phyloP scores from a whole-genome alignment of 2,329 filamentous ascomycete species.

The Neurospora sp. region DNA sequence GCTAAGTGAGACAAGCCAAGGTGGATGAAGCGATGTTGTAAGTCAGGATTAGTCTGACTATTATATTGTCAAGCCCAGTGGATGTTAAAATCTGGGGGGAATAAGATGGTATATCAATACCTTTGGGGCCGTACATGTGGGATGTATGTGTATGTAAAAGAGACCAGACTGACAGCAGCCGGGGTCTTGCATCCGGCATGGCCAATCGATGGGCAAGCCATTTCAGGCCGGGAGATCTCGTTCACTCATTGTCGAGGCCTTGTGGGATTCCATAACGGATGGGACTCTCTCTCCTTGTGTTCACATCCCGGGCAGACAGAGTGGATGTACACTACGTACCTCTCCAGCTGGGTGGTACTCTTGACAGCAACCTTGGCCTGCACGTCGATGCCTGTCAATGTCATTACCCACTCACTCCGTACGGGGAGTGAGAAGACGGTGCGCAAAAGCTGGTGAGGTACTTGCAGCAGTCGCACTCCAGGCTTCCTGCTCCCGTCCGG shows the following conservation, averaged over 20 bases:
- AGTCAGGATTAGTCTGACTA: slow-evolving; percentile 4
- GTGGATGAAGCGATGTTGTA: background rate
- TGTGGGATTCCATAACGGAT: background rate
- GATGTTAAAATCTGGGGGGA: slow-evolving; percentile 5
- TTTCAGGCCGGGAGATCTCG: slow-evolving; percentile 46
- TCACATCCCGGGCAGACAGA: background rate
- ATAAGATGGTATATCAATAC: slow-evolving; percentile 13
- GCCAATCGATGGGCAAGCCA: background rate
- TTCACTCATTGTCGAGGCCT: slow-evolving; percentile 77
- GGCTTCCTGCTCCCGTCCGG: background rate
- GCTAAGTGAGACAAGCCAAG: slow-evolving; percentile 13
- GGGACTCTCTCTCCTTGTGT: background rate
- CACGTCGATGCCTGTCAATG: background rate
- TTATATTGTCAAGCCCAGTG: background rate
- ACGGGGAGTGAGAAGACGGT: background rate
- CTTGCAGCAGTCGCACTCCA: background rate
- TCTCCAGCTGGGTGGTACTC: background rate
- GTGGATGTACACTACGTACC: background rate
- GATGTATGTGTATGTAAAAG: background rate
- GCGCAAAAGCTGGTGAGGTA: background rate
- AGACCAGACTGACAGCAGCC: background rate
- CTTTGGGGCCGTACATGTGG: background rate
- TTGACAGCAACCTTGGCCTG: background rate
- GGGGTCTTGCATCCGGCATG: background rate
- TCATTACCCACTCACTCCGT: background rate